phyloP scores from a whole-genome alignment of 441 rosid genomes.

The Manihot esculenta region DNA sequence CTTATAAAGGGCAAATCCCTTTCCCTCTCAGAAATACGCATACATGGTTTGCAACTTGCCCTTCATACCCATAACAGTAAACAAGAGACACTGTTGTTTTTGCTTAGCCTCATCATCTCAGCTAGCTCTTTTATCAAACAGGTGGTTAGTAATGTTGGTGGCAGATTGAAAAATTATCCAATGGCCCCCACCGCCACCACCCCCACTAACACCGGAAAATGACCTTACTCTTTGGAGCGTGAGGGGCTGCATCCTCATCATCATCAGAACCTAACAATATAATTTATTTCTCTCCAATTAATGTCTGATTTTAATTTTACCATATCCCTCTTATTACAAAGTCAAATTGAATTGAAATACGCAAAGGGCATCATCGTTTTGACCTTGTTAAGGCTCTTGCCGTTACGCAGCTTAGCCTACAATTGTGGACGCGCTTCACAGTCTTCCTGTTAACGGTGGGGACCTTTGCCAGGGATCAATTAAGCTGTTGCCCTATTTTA shows the following conservation, averaged over 20 bases:
- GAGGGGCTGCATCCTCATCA: background rate
- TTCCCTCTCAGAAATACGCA: background rate
- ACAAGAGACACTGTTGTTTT: background rate
- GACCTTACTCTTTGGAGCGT: conserved; percentile 34
- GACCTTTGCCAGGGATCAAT: no score
- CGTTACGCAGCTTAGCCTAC: no score
- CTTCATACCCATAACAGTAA: conserved; percentile 21
- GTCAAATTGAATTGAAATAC: no score
- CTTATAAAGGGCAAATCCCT: conserved; percentile 1
- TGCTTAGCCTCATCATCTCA: no score
- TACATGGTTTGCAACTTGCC: conserved; percentile 35
- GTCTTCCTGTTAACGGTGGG: no score
- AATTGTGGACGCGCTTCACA: no score
- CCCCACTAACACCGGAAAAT: conserved; percentile 51
- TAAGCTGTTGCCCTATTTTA: no score
- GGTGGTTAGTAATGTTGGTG: conserved; percentile 23
- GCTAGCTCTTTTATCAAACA: background rate
- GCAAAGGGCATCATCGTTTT: no score
- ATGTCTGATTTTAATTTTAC: background rate
- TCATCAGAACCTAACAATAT: background rate
- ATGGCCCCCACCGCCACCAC: conserved; percentile 44
- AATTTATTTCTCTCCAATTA: background rate
- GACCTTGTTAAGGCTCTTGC: no score
- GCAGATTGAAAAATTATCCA: conserved; percentile 16
- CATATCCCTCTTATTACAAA: background rate